Conservation (phyloP, 495 filamentous ascomycete species). For the Copromyces sp. region DNA sequence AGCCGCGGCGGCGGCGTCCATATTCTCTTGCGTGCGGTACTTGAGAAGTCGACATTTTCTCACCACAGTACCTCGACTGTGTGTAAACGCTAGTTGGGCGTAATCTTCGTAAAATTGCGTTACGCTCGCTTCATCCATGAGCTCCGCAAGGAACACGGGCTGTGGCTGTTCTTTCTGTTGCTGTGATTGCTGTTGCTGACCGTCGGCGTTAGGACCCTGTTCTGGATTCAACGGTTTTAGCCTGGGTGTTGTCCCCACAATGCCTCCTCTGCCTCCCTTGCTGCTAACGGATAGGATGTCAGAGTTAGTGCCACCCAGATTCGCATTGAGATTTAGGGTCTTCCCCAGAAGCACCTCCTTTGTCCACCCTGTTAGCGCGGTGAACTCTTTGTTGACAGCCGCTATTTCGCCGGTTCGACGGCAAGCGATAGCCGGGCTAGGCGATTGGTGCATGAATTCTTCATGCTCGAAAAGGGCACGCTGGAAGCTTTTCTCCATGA, state of each 20-base stretch:
- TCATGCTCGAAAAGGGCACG: slow-evolving; percentile 86
- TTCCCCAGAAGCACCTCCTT: slow-evolving; percentile 84
- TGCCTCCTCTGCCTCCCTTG: slow-evolving; percentile 22
- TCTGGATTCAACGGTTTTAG: slow-evolving; percentile 31
- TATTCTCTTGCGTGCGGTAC: slow-evolving; percentile 69
- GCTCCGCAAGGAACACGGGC: slow-evolving; percentile 80
- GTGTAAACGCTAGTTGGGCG: slow-evolving; percentile 78
- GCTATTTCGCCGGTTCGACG: slow-evolving; percentile 88
- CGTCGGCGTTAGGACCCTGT: slow-evolving; percentile 16
- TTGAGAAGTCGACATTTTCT: slow-evolving; percentile 81
- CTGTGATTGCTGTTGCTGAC: background rate
- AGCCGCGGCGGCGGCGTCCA: slow-evolving; percentile 30
- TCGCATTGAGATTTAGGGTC: slow-evolving; percentile 81
- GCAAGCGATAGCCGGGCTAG: slow-evolving; percentile 85
- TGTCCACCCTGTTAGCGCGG: slow-evolving; percentile 86
- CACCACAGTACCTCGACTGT: slow-evolving; percentile 72
- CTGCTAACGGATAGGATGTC: slow-evolving; percentile 20
- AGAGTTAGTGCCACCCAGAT: slow-evolving; percentile 41
- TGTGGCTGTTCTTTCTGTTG: slow-evolving; percentile 33
- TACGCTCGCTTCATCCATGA: slow-evolving; percentile 88
- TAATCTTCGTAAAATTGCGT: slow-evolving; percentile 96
- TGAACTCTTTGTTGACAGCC: slow-evolving; percentile 88
- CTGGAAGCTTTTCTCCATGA: slow-evolving; percentile 96
- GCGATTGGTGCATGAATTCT: slow-evolving; percentile 75
- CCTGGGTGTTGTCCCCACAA: slow-evolving; percentile 35